A percentile compares a stretch with the other conserved stretches of the same genome.
phyloP scores from a whole-genome alignment of 192 early-diverging fungal species.

The Lobulomyces angularis region DNA sequence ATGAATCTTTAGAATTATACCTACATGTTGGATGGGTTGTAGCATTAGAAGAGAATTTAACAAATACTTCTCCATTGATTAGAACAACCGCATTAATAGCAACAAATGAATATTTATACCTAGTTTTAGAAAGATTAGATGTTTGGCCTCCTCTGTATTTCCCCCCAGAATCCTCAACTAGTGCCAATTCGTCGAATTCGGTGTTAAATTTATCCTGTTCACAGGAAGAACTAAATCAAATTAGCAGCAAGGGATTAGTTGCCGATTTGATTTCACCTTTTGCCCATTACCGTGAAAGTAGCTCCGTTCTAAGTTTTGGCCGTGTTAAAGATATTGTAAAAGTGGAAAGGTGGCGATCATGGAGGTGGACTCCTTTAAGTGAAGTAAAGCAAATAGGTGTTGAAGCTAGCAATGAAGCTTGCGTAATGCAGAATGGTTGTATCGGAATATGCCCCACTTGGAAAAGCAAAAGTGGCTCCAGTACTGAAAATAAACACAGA shows the following conservation, averaged over 20 bases:
- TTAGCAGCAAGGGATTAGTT: conserved; percentile 18
- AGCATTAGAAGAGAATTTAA: too few relatives aligned
- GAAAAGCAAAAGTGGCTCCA: neutral
- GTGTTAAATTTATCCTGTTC: conserved; percentile 10
- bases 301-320: conserved; percentile 15
- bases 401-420: conserved; percentile 8
- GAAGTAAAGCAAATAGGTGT: conserved; percentile 13
- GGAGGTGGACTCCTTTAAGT: conserved; percentile 19
- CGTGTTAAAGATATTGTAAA: conserved; percentile 16
- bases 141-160: conserved; percentile 38
- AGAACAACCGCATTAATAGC: conserved; percentile 16
- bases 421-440: conserved; percentile 22
- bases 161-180: conserved; percentile 14
- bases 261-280: conserved; percentile 14
- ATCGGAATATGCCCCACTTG: conserved; percentile 7
- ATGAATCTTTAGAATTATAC: conserved; percentile 29
- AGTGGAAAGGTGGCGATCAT: conserved; percentile 37
- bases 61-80: neutral
- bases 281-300: too few relatives aligned
- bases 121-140: conserved; percentile 30
- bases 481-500: conserved; percentile 4
- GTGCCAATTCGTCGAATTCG: conserved; percentile 1
- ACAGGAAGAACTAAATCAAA: too few relatives aligned
- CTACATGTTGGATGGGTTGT: conserved; percentile 28
- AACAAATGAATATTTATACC: conserved; percentile 29